phyloP scores from a whole-genome alignment of 1,284 basidiomycete species.

The Ustilago esculenta region DNA sequence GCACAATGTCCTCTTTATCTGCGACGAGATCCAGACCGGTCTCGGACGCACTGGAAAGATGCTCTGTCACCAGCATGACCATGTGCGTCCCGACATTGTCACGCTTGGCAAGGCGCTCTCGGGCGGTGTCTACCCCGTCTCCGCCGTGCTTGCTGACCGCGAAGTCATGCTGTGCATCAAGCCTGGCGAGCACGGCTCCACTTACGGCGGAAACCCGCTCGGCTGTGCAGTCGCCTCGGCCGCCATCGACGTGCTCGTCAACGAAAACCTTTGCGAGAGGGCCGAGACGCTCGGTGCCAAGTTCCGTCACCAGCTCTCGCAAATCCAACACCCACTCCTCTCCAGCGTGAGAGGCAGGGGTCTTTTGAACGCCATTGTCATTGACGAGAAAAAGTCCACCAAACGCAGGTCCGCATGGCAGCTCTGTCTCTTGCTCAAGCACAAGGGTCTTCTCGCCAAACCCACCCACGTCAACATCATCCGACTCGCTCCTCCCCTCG shows the following conservation, averaged over 20 bases:
- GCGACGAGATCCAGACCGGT: conserved; percentile 93
- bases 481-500: conserved; percentile 92
- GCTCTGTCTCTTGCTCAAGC: conserved; percentile 90
- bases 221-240: conserved; percentile 93
- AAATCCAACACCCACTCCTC: conserved; percentile 72
- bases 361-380: conserved; percentile 91
- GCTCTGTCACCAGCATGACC: conserved; percentile 78
- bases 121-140: conserved; percentile 96
- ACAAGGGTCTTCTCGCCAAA: conserved; percentile 88
- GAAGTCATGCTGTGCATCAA: conserved; percentile 93
- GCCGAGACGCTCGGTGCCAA: conserved; percentile 81
- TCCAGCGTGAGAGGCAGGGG: conserved; percentile 82
- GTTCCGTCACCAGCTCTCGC: conserved; percentile 71
- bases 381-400: conserved; percentile 84
- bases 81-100: conserved; percentile 88
- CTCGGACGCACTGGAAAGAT: conserved; percentile 63
- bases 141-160: conserved; percentile 87
- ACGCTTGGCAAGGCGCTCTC: conserved; percentile 95
- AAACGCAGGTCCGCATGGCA: conserved; percentile 89
- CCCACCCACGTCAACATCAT: conserved; percentile 97
- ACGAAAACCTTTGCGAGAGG: conserved; percentile 83
- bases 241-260: conserved; percentile 84
- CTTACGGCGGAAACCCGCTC: conserved; percentile 83
- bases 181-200: conserved; percentile 98
- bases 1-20: conserved; percentile 93